A percentile compares a stretch with the other conserved stretches of the same genome.
Evolutionary conservation across 2,329 filamentous ascomycete species (phyloP).

Genomic region (Sporothrix dimorphospora): DNA sequence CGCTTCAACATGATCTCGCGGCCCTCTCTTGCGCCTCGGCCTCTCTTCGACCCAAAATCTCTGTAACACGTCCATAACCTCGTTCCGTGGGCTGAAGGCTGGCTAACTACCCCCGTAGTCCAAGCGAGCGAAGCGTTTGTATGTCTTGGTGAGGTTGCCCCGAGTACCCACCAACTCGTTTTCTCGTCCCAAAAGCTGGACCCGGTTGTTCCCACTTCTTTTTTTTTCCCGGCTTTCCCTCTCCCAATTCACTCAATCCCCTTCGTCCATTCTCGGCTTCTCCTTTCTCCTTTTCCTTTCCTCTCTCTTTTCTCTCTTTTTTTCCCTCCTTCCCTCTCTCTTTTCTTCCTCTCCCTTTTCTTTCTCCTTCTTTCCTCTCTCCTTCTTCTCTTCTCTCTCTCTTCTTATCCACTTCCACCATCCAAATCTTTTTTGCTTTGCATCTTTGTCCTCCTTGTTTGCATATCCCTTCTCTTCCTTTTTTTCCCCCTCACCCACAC

Average conservation of each 20-base stretch:
- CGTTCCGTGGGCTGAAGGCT: slow-evolving; percentile 17
- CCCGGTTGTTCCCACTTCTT: slow-evolving; percentile 32
- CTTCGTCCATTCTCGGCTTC: slow-evolving; percentile 36
- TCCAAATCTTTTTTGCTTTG: slow-evolving; percentile 33
- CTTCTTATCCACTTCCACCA: slow-evolving; percentile 28
- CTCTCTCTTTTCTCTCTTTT: slow-evolving; percentile 19
- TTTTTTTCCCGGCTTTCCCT: slow-evolving; percentile 32
- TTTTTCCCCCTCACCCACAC: slow-evolving; percentile 44
- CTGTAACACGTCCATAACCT: slow-evolving; percentile 16
- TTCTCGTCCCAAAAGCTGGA: slow-evolving; percentile 27
- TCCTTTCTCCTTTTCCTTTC: slow-evolving; percentile 33
- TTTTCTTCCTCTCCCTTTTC: slow-evolving; percentile 24
- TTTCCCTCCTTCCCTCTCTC: slow-evolving; percentile 15
- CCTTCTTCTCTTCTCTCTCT: slow-evolving; percentile 30
- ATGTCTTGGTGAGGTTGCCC: slow-evolving; percentile 22
- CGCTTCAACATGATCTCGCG: background rate
- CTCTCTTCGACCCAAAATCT: background rate
- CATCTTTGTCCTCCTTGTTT: slow-evolving; percentile 33
- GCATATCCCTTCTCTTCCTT: slow-evolving; percentile 39
- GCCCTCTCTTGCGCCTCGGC: background rate
- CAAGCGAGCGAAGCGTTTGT: background rate
- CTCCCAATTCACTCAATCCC: slow-evolving; percentile 35
- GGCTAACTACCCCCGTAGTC: too few relatives aligned
- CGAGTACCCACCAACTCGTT: slow-evolving; percentile 26
- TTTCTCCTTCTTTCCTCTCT: slow-evolving; percentile 26